Evolutionary conservation across 2,329 filamentous ascomycete genomes (phyloP), one percentile per base, ranked within the genome.

Genomic region (Diaporthe capsici): DNA sequence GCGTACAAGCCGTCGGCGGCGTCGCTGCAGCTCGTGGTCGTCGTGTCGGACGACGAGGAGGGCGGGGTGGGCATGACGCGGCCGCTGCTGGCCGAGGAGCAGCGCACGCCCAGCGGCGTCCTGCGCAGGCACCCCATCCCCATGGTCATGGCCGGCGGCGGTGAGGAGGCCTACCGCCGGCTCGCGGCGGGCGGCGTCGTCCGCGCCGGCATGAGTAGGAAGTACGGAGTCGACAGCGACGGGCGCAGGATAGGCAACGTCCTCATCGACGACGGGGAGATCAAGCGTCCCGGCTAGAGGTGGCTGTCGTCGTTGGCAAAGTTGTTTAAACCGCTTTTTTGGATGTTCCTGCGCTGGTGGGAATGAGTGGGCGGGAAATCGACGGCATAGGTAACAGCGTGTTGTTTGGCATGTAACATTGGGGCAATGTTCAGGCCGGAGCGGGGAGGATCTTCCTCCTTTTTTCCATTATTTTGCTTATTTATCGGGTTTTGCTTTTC

Each of bases 101-200:
- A 98, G 85, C 84, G 87, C 67, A 95, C 94, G 2, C 91, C 92
- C 0, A 89, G 88, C 4, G 95, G 95, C 0, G 86, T 95, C 71
- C 88, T 89, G 72, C 87, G 95, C 15, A 90, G 92, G 57, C 89
- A 95, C 80, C 93, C 92, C 3, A 93, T 98, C 51, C 91, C 94
- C 17, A 92, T 98, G 90, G 89, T 98, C 53, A 94, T 98, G 90
- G 90, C 98, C 28, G 91, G 91, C 0, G 95, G 94, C 0, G 93
- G 92, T 0, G 88, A 92, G 13, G 87, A 89, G 74, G 91, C 90
- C 15, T 93, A 95, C 79, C 88, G 89, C 39, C 84, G 92, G 74
- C 86, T 98, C 44, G 87, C 84, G 57, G 58, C 8, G 5, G 65
- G 65, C 47, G 85, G 86, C 60, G 92, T 93, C n/a, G 88, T 87